Evolutionary conservation across 2,329 filamentous ascomycete species (phyloP).

Genomic region (Ceratocystis huliohia): DNA sequence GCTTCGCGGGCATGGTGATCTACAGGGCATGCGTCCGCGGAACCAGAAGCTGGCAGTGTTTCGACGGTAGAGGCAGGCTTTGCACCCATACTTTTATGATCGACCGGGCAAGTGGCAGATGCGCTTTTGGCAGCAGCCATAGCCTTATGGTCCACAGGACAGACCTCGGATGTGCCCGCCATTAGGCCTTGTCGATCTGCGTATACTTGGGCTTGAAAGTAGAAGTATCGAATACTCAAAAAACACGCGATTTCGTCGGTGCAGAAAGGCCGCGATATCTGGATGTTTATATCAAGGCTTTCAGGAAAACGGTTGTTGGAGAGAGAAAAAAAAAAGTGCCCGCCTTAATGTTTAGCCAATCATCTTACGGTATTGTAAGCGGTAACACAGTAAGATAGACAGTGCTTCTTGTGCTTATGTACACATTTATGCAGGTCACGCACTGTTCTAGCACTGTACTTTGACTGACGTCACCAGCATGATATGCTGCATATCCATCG

Average conservation of each 20-base stretch:
- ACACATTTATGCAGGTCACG: not conserved
- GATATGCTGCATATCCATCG: not conserved
- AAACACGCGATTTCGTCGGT: not conserved
- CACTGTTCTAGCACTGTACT: conserved; percentile 1
- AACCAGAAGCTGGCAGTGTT: conserved; percentile 13
- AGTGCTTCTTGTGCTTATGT: not conserved
- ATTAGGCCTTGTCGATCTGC: not conserved
- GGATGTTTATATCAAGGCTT: not conserved
- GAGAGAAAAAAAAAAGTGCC: conserved; percentile 4
- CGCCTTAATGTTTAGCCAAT: conserved; percentile 3
- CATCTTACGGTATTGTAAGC: conserved; percentile 1
- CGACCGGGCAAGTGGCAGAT: conserved; percentile 10
- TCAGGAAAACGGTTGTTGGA: not conserved
- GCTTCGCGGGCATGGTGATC: conserved; percentile 78
- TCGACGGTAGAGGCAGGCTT: not conserved
- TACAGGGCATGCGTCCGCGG: conserved; percentile 57
- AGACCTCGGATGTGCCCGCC: conserved; percentile 15
- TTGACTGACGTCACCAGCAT: not conserved
- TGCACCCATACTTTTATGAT: not conserved
- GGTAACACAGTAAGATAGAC: not conserved
- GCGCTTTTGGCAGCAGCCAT: conserved; percentile 17
- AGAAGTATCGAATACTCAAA: too few species aligned
- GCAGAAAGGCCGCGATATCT: not conserved
- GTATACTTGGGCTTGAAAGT: not conserved
- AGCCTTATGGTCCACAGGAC: conserved; percentile 21